These are phyloP conservation scores for Emydomyces testavorans DNA, from an alignment of 2,329 filamentous ascomycete genomes.

Conservation along the genomic window DNA sequence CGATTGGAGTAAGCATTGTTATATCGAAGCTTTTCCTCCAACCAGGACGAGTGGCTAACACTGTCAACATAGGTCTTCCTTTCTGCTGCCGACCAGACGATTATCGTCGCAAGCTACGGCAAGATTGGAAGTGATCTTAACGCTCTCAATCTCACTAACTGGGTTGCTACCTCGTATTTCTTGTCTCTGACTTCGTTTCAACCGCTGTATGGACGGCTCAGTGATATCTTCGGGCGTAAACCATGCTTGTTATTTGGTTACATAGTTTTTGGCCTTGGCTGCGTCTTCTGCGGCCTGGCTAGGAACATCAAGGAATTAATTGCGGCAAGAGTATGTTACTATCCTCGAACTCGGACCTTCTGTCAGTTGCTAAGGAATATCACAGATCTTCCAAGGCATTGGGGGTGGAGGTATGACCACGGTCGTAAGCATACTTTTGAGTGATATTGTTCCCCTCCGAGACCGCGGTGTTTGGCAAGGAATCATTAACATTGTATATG, in stretches of 20 bases:
- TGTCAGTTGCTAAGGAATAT: constrained; percentile 23
- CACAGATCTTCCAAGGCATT: constrained; percentile 46
- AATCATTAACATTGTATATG: constrained; percentile 60
- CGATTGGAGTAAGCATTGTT: constrained; percentile 46
- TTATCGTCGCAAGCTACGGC: constrained; percentile 66
- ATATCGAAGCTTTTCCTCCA: background rate
- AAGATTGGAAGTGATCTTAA: constrained; percentile 65
- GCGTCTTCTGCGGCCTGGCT: constrained; percentile 50
- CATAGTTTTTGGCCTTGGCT: constrained; percentile 53
- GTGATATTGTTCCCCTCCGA: constrained; percentile 57
- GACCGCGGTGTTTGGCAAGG: constrained; percentile 65
- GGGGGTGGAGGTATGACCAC: constrained; percentile 63
- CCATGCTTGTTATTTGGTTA: constrained; percentile 54
- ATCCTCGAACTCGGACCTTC: background rate
- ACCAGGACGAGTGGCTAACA: constrained; percentile 11
- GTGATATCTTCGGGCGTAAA: constrained; percentile 61
- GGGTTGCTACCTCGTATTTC: constrained; percentile 62
- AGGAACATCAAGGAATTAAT: constrained; percentile 55
- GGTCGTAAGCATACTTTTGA: constrained; percentile 57
- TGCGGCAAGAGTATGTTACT: constrained; percentile 42
- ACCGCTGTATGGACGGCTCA: constrained; percentile 60
- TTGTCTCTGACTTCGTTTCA: constrained; percentile 65
- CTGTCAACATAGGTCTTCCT: constrained; percentile 49
- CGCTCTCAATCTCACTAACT: constrained; percentile 61
- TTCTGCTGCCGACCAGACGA: constrained; percentile 62